phyloP scores from a whole-genome alignment of 305 asterid species.

The Solanum chacoense region DNA sequence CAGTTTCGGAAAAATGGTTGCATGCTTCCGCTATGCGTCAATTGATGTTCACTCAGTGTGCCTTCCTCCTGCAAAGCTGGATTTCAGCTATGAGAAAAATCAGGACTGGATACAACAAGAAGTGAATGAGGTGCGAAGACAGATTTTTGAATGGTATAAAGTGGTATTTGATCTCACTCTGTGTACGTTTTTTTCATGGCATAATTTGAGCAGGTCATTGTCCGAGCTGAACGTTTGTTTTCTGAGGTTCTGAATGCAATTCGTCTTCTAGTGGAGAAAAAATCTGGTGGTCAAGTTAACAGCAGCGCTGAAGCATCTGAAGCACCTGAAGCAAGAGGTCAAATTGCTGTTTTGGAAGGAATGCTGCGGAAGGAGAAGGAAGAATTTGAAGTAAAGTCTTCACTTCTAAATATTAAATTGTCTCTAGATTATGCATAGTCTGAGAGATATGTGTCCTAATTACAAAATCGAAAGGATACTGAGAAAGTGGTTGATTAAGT shows the following conservation, averaged over 20 bases:
- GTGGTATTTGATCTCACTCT: conserved; percentile 3
- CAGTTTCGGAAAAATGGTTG: conserved; percentile 96
- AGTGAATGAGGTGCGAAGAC: conserved; percentile 51
- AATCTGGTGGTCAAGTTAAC: conserved; percentile 16
- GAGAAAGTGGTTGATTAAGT: background rate
- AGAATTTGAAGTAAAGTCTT: conserved; percentile 59
- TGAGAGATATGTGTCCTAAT: background rate
- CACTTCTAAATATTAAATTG: background rate
- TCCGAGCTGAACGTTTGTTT: conserved; percentile 74
- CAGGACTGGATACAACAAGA: conserved; percentile 84
- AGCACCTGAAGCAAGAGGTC: conserved; percentile 37
- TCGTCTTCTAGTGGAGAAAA: conserved; percentile 37
- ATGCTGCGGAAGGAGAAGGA: conserved; percentile 72
- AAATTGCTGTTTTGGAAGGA: conserved; percentile 50
- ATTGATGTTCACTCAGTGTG: conserved; percentile 89
- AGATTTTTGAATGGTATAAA: background rate
- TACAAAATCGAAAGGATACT: background rate
- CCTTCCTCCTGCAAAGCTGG: conserved; percentile 84
- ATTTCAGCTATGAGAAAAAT: conserved; percentile 50
- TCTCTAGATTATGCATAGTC: background rate
- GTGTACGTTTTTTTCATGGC: conserved; percentile 4
- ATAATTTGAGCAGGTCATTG: conserved; percentile 48
- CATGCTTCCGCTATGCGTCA: conserved; percentile 96
- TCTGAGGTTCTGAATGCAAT: conserved; percentile 70
- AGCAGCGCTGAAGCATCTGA: conserved; percentile 19